Evolutionary conservation across 257 asterid genomes (phyloP), one percentile per base, ranked within the genome.

Genomic region (Solanum commersonii): DNA sequence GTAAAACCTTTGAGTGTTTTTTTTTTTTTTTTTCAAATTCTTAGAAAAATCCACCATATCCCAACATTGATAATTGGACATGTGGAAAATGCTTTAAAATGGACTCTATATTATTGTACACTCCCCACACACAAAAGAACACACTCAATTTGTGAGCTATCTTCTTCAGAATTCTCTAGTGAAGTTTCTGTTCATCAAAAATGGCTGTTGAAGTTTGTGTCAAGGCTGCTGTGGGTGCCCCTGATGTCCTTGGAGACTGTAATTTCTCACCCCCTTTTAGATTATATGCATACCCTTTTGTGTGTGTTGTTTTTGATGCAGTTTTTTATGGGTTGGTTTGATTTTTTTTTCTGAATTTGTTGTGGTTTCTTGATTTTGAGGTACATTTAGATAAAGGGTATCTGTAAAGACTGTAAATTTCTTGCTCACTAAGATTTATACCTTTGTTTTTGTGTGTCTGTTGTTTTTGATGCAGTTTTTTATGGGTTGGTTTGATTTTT

Each of bases 191-290:
- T 73, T 15, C 11, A 52, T 60, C 88, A 82, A 95, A 90, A 44
- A 96, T 96, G 98, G 98, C 94, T n/a, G 90, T 93, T 37, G 98
- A 96, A 89, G 44, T 93, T 86, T 91, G 94, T 90, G 96, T 92
- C 29, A 95, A 95, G 92, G 98, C 96, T 81, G 98, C 98, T 86
- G 11, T 85, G 22, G 98, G 96, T 65, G 94, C 93, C 34, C 96
- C 97, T 42, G 89, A 92, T 76, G 35, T 88, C 20, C 95, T 90
- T 12, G 98, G 98, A 86, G 98, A 94, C 92, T 95, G 98, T 95
- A 94, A 87, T 84, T 71, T 25, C 84, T 87, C n/a, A 37, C n/a
- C 23, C 84, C 49, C 18, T 5, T 12, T 76, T 3, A 37, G 18
- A 76, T 22, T 49, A 10, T 37, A 76, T 11, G 70, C 31, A 23